Conservation (phyloP, 495 filamentous ascomycete species). For the Peziza echinospora region DNA sequence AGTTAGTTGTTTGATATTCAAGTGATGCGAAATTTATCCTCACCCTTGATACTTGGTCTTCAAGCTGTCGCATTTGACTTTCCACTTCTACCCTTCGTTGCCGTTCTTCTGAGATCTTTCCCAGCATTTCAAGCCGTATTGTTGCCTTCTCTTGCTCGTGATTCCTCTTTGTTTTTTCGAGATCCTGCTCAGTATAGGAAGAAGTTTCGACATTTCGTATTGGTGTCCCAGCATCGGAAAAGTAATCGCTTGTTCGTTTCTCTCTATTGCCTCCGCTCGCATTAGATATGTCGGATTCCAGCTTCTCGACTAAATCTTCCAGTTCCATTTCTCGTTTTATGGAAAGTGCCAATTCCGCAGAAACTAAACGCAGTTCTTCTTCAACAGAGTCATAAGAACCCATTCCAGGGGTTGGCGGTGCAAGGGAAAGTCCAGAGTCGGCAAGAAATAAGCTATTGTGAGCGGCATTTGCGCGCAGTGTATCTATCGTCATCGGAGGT, state of each 20-base stretch:
- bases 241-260: constrained; percentile 78
- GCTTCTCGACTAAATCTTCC: constrained; percentile 73
- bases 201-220: constrained; percentile 43
- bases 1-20: not conserved
- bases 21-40: not conserved
- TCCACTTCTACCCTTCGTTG: constrained; percentile 51
- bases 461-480: not conserved
- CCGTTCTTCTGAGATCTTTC: constrained; percentile 70
- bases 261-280: constrained; percentile 36
- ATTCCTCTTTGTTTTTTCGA: constrained; percentile 60
- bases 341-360: constrained; percentile 72
- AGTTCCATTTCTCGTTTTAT: constrained; percentile 92
- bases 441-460: constrained; percentile 2
- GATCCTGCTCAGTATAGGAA: constrained; percentile 53
- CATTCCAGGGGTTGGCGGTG: constrained; percentile 24
- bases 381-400: constrained; percentile 56
- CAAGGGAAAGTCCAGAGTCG: constrained; percentile 23
- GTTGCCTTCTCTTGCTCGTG: constrained; percentile 83
- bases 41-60: constrained; percentile 46
- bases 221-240: constrained; percentile 82
- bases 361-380: constrained; percentile 80
- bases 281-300: constrained; percentile 51
- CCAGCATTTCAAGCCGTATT: constrained; percentile 59
- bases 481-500: constrained; percentile 1
- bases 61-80: constrained; percentile 56